Percentiles rank a stretch among this genome's conserved stretches.
Evolutionary conservation across 495 filamentous ascomycete species (phyloP).

Genomic region (Annulohypoxylon bovei): DNA sequence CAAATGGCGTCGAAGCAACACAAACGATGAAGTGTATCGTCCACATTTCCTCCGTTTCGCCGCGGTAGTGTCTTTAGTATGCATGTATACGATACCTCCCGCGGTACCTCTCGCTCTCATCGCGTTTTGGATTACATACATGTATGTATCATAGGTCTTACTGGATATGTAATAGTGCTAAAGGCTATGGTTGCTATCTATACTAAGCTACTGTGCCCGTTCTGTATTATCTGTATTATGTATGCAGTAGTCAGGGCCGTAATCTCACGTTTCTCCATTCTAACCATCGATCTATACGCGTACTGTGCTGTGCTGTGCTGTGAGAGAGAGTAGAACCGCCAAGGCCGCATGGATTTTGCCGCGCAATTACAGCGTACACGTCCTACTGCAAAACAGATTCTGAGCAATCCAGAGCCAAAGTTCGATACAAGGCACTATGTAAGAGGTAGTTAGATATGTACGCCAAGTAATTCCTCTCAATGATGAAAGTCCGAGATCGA

Average conservation of each 20-base stretch:
- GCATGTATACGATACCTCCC: constrained; percentile 36
- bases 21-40: constrained; percentile 24
- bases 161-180: constrained; percentile 5
- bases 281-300: constrained; percentile 23
- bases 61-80: constrained; percentile 33
- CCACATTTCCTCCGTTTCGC: constrained; percentile 41
- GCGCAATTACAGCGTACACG: constrained; percentile 42
- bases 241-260: constrained; percentile 30
- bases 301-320: constrained; percentile 4
- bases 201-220: constrained; percentile 7
- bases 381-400: constrained; percentile 26
- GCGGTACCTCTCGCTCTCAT: constrained; percentile 22
- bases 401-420: constrained; percentile 23
- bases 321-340: constrained; percentile 9
- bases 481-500: constrained; percentile 31
- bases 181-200: constrained; percentile 21
- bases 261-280: constrained; percentile 37
- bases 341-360: constrained; percentile 43
- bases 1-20: constrained; percentile 33
- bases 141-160: constrained; percentile 8
- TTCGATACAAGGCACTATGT: constrained; percentile 28
- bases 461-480: constrained; percentile 32
- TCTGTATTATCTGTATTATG: neutral
- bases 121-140: constrained; percentile 18
- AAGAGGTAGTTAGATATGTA: constrained; percentile 30